phyloP scores from a whole-genome alignment of 805 yeast genomes.

The Kuraishia molischiana region DNA sequence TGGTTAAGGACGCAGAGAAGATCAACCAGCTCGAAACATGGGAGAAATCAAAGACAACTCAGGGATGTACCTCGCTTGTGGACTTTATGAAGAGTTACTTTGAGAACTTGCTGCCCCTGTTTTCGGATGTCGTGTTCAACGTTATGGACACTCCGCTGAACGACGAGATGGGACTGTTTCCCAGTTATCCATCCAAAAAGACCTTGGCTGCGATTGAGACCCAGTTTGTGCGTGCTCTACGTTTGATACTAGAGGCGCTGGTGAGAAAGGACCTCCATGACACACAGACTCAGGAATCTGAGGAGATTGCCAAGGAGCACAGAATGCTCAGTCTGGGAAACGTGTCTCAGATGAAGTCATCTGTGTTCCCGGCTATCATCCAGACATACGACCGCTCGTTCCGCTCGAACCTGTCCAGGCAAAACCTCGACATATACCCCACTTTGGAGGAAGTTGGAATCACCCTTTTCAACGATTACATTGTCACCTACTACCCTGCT shows the following conservation, averaged over 20 bases:
- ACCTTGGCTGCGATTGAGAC: slow-evolving; percentile 18
- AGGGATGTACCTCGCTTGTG: slow-evolving; percentile 27
- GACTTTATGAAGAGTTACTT: slow-evolving; percentile 28
- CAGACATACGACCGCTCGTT: slow-evolving; percentile 41
- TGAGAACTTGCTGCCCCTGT: slow-evolving; percentile 21
- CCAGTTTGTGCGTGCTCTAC: slow-evolving; percentile 24
- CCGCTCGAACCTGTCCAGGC: slow-evolving; percentile 30
- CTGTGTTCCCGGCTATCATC: slow-evolving; percentile 37
- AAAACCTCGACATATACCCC: slow-evolving; percentile 32
- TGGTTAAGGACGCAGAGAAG: slow-evolving; percentile 15
- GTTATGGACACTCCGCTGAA: slow-evolving; percentile 6
- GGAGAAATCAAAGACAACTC: slow-evolving; percentile 15
- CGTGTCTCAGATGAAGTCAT: slow-evolving; percentile 33
- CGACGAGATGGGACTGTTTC: slow-evolving; percentile 5
- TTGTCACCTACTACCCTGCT: slow-evolving; percentile 34
- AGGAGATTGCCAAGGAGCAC: slow-evolving; percentile 22
- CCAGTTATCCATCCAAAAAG: slow-evolving; percentile 21
- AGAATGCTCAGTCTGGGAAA: slow-evolving; percentile 42
- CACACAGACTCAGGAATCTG: slow-evolving; percentile 11
- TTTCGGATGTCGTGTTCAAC: slow-evolving; percentile 11
- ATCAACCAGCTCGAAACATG: slow-evolving; percentile 27
- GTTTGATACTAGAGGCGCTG: slow-evolving; percentile 29
- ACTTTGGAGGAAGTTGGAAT: slow-evolving; percentile 38
- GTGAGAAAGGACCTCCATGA: slow-evolving; percentile 30
- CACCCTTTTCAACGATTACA: slow-evolving; percentile 43